phyloP scores from a whole-genome alignment of 2,329 filamentous ascomycete genomes.

The Lithohypha guttulata region DNA sequence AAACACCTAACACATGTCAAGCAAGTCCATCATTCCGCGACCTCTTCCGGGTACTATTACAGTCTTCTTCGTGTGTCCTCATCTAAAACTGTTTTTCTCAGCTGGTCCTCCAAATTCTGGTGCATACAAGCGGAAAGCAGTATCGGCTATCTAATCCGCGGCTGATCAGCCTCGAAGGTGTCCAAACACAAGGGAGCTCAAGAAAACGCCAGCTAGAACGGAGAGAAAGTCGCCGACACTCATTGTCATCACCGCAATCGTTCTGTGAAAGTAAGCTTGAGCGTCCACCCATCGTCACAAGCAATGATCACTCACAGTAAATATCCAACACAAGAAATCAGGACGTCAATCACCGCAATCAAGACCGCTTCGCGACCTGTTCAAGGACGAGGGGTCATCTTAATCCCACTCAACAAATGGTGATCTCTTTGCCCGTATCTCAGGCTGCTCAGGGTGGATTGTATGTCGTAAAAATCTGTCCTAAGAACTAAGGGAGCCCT shows the following conservation, averaged over 20 bases:
- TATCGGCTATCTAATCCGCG: too few relatives aligned
- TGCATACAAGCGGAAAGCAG: too few relatives aligned
- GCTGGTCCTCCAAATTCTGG: too few relatives aligned
- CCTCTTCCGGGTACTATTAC: too few relatives aligned
- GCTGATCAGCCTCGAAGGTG: too few relatives aligned
- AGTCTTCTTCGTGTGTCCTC: too few relatives aligned
- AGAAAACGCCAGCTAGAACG: conserved; percentile 61
- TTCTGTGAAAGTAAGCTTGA: conserved; percentile 42
- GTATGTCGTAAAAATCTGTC: conserved; percentile 4
- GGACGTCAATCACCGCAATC: not conserved
- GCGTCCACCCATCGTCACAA: not conserved
- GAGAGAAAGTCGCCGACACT: conserved; percentile 80
- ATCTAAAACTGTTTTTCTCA: too few relatives aligned
- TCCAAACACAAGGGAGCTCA: conserved; percentile 70
- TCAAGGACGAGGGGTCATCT: not conserved
- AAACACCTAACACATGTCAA: too few relatives aligned
- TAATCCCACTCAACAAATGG: conserved; percentile 7
- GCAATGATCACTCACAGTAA: too few relatives aligned
- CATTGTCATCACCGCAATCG: conserved; percentile 83
- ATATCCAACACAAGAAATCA: not conserved
- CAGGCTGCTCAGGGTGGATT: too few relatives aligned
- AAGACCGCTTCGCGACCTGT: not conserved
- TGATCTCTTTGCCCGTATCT: too few relatives aligned
- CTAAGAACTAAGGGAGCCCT: conserved; percentile 57
- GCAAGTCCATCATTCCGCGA: too few relatives aligned